Base-by-base conservation (phyloP, 768 basidiomycete species). In the Asterophora lycoperdoides region DNA sequence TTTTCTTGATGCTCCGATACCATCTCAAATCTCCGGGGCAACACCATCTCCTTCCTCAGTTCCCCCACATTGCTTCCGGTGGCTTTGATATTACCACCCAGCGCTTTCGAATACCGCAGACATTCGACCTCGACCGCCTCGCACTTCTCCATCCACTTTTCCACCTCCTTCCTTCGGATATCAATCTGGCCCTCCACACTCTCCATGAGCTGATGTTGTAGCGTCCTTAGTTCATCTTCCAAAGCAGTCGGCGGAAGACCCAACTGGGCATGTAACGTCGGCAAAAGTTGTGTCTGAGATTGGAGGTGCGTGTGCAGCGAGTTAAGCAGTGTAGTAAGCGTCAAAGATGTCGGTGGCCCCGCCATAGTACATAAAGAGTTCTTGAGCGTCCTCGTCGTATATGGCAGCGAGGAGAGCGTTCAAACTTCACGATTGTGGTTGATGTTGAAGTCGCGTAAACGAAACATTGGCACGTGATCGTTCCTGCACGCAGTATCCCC, bases 201-300 rank as follows among this genome's bases (percentile, higher is more conserved):
- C 48, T 79, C 74, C 47, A 84, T 78, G 37, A 95, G 81, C 41
- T 85, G 81, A 28, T 83, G 75, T 58, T 93, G 85, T 6, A 95
- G 76, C 7, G 76, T 66, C 44, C 76, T 71, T 28, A 94, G 75
- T 51, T 96, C 93, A 63, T 89, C 85, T 62, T 89, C 81, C 36
- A 94, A 78, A 0, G 90, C 84, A 9, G 83, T 81, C 20, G 80
- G 67, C 8, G 92, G 89, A 11, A 94, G 75, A 28, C 89, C 91
- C 13, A 95, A 86, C 60, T 89, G 89, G 1, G 80, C 74, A 65
- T 94, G 91, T 4, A 95, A 73, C 6, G 84, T 81, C 13, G 90
- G 90, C 2, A 95, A 72, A 28, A 90, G 74, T 53, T 87, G 84
- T 0, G 89, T 90, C 66, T 94, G 91, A 1, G 83, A 69, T 64